Base-by-base conservation (phyloP, 495 filamentous ascomycete genomes). In the Cercophora samala region DNA sequence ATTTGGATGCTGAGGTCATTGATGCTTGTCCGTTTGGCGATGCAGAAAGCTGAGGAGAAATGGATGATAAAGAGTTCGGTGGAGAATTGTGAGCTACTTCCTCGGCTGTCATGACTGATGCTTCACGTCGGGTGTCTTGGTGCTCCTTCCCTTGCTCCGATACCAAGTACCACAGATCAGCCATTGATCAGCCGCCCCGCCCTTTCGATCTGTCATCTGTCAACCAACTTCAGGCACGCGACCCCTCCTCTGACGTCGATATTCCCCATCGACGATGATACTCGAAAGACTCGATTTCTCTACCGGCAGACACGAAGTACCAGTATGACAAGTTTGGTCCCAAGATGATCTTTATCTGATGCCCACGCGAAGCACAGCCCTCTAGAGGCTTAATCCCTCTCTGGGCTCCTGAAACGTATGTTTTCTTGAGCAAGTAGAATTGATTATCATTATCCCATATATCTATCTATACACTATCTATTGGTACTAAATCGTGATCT, bases 211-310 rank as follows among this genome's bases (percentile, higher is more conserved):
- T 58, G 64, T 65, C 64, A 65, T 22, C 42, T 65, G 64, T 59
- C 55, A 63, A 21, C 52, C 61, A 32, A 18, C 8, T 46, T 46
- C 58, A 66, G 32, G 42, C 64, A 66, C 64, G 54, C 62, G 64
- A 66, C 58, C 64, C 58, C 25, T 21, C 58, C 64, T 66, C 58
- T 66, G 58, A 66, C 64, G 64, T 66, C 56, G 64, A 29, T 37
- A 22, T 18, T 24, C 8, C 24, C 23, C 29, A 17, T 56, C 24
- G 32, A 19, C 26, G 13, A 23, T 13, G 52, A 21, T 32, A 8
- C 62, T 55, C 51, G 6, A 22, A 19, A 58, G 24, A 19, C 13
- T 53, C 26, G 8, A 29, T 29, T 29, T 8, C 4, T 29, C 26
- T 29, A 8, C 4, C 26, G 26, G 4, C 26, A 29, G 26, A 5